Percentiles rank a stretch among this genome's conserved stretches.
These are phyloP conservation scores for Neonectria hederae DNA, from an alignment of 2,329 filamentous ascomycete genomes.

Conservation along the genomic window DNA sequence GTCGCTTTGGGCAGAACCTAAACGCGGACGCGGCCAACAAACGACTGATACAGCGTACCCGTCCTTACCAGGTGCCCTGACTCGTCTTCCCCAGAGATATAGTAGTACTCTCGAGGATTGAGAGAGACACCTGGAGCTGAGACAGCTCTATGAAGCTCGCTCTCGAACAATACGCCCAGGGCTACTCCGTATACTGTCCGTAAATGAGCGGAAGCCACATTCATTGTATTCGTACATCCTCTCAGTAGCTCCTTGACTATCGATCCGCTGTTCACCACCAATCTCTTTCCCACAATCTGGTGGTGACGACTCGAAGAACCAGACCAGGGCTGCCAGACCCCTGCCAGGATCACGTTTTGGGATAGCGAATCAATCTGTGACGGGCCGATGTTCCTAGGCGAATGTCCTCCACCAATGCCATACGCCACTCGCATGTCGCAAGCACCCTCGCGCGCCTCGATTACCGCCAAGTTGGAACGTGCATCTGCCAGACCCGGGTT, in stretches of 20 bases:
- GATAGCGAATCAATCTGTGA: constrained; percentile 32
- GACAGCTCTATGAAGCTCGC: neutral
- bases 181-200: neutral
- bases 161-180: neutral
- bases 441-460: constrained; percentile 3
- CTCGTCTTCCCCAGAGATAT: neutral
- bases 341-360: constrained; percentile 1
- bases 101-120: neutral
- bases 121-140: neutral
- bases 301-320: neutral
- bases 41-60: neutral
- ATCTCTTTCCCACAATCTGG: constrained; percentile 3
- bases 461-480: constrained; percentile 16
- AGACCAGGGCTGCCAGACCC: neutral
- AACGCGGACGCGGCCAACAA: constrained; percentile 4
- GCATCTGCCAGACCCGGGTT: neutral
- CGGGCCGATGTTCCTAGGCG: constrained; percentile 34
- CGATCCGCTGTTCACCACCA: neutral
- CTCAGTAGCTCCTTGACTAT: neutral
- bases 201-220: neutral
- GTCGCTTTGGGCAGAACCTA: neutral
- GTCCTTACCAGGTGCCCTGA: neutral
- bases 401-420: constrained; percentile 22
- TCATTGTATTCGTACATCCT: neutral
- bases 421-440: constrained; percentile 9